Evolutionary conservation across 169 alveolate species (phyloP), one percentile per base, ranked within the genome.

Genomic region (Plasmodium knowlesi): DNA sequence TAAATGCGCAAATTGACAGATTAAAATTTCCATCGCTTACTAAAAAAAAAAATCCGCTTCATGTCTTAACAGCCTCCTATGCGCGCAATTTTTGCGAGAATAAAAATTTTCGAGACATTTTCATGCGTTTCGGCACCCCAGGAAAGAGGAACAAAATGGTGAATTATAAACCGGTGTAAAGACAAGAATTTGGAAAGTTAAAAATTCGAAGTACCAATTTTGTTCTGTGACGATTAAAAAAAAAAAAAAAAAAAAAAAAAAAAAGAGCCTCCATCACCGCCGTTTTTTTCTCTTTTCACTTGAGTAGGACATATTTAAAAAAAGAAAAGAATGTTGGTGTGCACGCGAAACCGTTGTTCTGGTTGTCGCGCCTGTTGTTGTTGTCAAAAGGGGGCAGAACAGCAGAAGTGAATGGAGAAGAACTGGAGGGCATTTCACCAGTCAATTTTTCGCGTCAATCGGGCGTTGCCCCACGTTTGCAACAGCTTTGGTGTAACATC

Each of bases 381-480:
- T 67, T 8, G 37, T 25, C 39, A 67, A 67, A 67, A 67, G 37
- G 41, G 16, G 39, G 30, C 5, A 67, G n/a, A 67, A 67, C 76
- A 28, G 76, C 14, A 67, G 37, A 67, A 67, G 37, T 5, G n/a
- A 5, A 67, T 25, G 39, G 76, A 32, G 76, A 12, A 67, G 14
- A 25, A 8, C 6, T 67, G n/a, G 41, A 67, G 76, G 76, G 76
- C 30, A 67, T 67, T 67, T 67, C 14, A 0, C 14, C 76, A n/a
- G 37, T 67, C 14, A 67, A 19, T 39, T 67, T 67, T 67, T 67
- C 76, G 30, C 14, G 76, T 8, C n/a, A 67, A 25, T 67, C 37
- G 30, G n/a, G 34, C 76, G 76, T 28, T 67, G 76, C 34, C 5
- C 30, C 76, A 67, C 76, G 76, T 67, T 67, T 67, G 76, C 76